Base-by-base conservation (phyloP, 768 basidiomycete species). In the Rhodotorula taiwanensis region DNA sequence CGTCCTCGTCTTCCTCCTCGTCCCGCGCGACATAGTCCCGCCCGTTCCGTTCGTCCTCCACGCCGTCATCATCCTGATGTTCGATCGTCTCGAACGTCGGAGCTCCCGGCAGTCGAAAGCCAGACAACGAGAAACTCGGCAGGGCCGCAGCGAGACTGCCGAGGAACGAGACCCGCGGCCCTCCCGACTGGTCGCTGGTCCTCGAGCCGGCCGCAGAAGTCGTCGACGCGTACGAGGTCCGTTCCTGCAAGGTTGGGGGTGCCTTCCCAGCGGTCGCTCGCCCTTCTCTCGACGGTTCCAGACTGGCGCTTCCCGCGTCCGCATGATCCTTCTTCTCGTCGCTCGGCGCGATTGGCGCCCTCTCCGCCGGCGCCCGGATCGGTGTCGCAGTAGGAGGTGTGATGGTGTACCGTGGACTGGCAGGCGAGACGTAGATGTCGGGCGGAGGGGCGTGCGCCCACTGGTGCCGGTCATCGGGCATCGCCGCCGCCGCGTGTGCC, bases 121-220 rank as follows among this genome's bases (percentile, higher is more conserved):
- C 30, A 2, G 50, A 27, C 10, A 52, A 18, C 4, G 31, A 28
- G 18, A 55, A 16, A 21, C 8, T 4, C n/a, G 61, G 55, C 55
- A 62, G 25, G 8, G 55, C 36, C 14, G 55, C 47, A 28, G 55
- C 42, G 50, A 62, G 33, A 13, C 55, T 45, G n/a, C 49, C 6
- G 55, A 55, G 43, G 49, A 54, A 50, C 16, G 60, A 31, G 28
- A n/a, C n/a, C n/a, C n/a, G n/a, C n/a, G n/a, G n/a, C n/a, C n/a
- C n/a, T n/a, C n/a, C n/a, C n/a, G n/a, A n/a, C 36, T 2, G 60
- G 8, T 30, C 31, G 18, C 27, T 52, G 27, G 3, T 45, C 43
- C n/a, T n/a, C n/a, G n/a, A n/a, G n/a, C n/a, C n/a, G n/a, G n/a
- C n/a, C n/a, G n/a, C n/a, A n/a, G n/a, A n/a, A 41, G 28, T 23